Percentiles rank a stretch among this genome's conserved stretches.
Evolutionary conservation across 192 early-diverging fungal genomes (phyloP).

Genomic region (Entomortierella chlamydospora): DNA sequence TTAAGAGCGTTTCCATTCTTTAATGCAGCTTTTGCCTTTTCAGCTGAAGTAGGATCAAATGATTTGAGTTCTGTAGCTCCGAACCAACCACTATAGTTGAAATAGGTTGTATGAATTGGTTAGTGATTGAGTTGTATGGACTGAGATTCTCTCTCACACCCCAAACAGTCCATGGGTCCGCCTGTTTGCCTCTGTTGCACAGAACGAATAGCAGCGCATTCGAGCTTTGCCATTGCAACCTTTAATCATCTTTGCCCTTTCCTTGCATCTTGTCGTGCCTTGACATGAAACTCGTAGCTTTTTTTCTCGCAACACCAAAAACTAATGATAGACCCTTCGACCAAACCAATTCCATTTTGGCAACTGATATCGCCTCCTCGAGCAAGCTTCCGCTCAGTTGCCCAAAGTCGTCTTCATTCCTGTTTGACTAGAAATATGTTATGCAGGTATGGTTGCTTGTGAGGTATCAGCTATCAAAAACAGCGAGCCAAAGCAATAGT

Average conservation of each 20-base stretch:
- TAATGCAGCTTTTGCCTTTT: slow-evolving; percentile 26
- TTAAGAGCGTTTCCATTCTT: slow-evolving; percentile 35
- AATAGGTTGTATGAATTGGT: neutral
- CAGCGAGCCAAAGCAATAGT: too few relatives aligned
- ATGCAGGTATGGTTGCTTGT: too few relatives aligned
- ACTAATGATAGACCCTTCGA: too few relatives aligned
- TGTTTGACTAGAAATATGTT: too few relatives aligned
- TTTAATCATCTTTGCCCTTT: neutral
- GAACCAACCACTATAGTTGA: slow-evolving; percentile 53
- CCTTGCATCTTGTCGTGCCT: neutral
- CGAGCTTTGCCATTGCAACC: neutral
- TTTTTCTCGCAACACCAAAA: too few relatives aligned
- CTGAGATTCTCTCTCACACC: neutral
- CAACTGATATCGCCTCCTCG: too few relatives aligned
- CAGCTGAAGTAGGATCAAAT: slow-evolving; percentile 42
- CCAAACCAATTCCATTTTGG: too few relatives aligned
- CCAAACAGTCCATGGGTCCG: slow-evolving; percentile 16
- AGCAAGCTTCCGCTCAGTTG: too few relatives aligned
- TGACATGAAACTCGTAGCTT: too few relatives aligned
- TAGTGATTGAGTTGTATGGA: neutral
- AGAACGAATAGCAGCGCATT: neutral
- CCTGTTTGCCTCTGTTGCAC: neutral
- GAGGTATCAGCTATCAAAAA: too few relatives aligned
- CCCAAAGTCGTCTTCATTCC: too few relatives aligned
- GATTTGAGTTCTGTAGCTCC: slow-evolving; percentile 44